phyloP scores from a whole-genome alignment of 805 yeast genomes.

The Myxozyma nipponensis region DNA sequence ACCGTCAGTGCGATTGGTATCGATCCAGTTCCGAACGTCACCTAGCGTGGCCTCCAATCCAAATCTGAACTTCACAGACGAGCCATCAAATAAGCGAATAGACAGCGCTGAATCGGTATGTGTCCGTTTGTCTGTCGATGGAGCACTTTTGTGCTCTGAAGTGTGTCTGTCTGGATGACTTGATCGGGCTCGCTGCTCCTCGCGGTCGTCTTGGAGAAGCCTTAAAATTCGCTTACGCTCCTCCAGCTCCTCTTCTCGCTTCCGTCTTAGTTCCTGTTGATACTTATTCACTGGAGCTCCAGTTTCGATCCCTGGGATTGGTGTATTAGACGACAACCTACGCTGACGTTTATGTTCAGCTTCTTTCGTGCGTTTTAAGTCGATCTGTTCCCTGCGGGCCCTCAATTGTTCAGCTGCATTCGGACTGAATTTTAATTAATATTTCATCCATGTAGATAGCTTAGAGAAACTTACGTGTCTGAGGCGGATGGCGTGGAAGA shows the following conservation, averaged over 20 bases:
- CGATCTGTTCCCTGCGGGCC: too few species aligned
- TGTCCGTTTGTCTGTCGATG: conserved; percentile 3
- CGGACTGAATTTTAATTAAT: too few species aligned
- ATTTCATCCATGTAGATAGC: too few species aligned
- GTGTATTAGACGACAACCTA: background rate
- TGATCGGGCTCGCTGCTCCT: conserved; percentile 42
- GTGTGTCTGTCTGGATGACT: background rate
- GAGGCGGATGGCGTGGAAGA: background rate
- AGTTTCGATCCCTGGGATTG: conserved; percentile 5
- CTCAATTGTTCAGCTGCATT: too few species aligned
- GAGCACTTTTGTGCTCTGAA: background rate
- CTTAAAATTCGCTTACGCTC: conserved; percentile 56
- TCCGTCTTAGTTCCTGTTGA: conserved; percentile 40
- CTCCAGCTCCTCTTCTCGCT: conserved; percentile 40
- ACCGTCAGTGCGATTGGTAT: conserved; percentile 48
- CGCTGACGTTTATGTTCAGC: too few species aligned
- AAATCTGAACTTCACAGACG: conserved; percentile 52
- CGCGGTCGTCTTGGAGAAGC: conserved; percentile 51
- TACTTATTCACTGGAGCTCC: conserved; percentile 32
- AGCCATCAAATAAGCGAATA: conserved; percentile 68
- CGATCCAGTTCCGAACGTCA: conserved; percentile 61
- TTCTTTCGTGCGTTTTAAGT: too few species aligned
- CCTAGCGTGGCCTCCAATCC: conserved; percentile 44
- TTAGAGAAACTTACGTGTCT: too few species aligned
- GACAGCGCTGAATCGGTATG: conserved; percentile 44